Evolutionary conservation across 2,329 filamentous ascomycete species (phyloP).

Genomic region (Ophiocordyceps polyrhachis-furcata): DNA sequence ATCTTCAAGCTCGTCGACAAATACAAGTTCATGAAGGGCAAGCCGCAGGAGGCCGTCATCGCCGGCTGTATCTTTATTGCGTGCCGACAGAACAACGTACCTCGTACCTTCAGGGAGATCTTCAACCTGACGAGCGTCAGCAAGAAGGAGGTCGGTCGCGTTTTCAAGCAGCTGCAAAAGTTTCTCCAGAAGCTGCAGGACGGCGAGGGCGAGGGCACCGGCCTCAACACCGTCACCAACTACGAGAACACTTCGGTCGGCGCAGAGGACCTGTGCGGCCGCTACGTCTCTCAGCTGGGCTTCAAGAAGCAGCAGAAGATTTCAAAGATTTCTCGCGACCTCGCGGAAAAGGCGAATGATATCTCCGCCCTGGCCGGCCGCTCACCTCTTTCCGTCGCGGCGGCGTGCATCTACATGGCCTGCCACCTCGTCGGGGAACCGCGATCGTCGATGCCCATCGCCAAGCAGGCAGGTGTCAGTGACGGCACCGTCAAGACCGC

Average conservation of each 20-base stretch:
- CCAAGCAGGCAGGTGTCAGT: constrained; percentile 68
- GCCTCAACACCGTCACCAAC: constrained; percentile 39
- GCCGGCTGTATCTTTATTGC: constrained; percentile 96
- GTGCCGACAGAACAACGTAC: constrained; percentile 72
- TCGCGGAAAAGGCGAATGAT: constrained; percentile 60
- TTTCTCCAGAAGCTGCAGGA: constrained; percentile 65
- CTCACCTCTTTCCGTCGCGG: constrained; percentile 83
- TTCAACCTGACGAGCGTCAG: constrained; percentile 82
- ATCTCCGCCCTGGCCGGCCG: constrained; percentile 75
- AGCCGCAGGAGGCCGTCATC: constrained; percentile 82
- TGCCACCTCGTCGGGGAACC: constrained; percentile 68
- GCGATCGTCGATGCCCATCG: constrained; percentile 73
- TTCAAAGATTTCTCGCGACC: constrained; percentile 59
- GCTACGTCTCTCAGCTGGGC: constrained; percentile 73
- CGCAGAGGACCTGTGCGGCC: constrained; percentile 68
- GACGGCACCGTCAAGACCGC: constrained; percentile 94
- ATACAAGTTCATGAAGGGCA: constrained; percentile 84
- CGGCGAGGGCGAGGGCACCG: constrained; percentile 24
- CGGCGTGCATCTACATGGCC: constrained; percentile 93
- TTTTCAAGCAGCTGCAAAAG: constrained; percentile 82
- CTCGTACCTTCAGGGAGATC: constrained; percentile 86
- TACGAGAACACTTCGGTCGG: constrained; percentile 66
- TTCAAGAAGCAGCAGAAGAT: constrained; percentile 53
- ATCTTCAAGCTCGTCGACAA: constrained; percentile 92
- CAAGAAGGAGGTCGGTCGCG: constrained; percentile 93